Conservation (phyloP, 371 early-diverging fungal genomes). For the Circinella minor region DNA sequence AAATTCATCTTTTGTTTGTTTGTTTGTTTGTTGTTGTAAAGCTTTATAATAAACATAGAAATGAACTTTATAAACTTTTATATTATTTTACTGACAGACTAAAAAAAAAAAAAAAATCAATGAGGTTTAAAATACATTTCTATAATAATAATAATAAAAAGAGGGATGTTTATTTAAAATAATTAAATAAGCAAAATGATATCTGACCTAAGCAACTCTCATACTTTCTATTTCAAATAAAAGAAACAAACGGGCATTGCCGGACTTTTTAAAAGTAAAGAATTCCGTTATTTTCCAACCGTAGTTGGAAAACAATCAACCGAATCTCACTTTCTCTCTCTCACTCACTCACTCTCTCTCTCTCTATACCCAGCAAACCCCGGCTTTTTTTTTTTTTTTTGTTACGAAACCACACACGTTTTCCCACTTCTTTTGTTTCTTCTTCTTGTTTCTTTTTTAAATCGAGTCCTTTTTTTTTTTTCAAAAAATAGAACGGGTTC, state of each 20-base stretch:
- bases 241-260: slow-evolving; percentile 3
- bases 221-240: neutral
- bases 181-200: neutral
- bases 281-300: slow-evolving; percentile 6
- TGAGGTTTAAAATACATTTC: too few species aligned
- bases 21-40: too few species aligned
- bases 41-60: too few species aligned
- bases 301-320: slow-evolving; percentile 3
- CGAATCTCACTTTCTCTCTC: neutral
- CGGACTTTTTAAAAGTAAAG: neutral
- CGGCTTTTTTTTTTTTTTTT: slow-evolving; percentile 17
- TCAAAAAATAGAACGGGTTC: slow-evolving; percentile 5
- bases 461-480: neutral
- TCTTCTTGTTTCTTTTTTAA: neutral
- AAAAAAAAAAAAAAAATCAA: too few species aligned
- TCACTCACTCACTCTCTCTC: too few species aligned
- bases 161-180: too few species aligned
- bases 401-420: neutral
- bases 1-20: too few species aligned
- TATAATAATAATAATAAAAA: neutral
- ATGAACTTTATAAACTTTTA: too few species aligned
- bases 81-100: too few species aligned
- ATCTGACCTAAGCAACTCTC: neutral
- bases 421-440: neutral
- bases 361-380: slow-evolving; percentile 12